These are phyloP conservation scores for Forsythia suspensa DNA, from an alignment of 257 asterid genomes.

Conservation along the genomic window DNA sequence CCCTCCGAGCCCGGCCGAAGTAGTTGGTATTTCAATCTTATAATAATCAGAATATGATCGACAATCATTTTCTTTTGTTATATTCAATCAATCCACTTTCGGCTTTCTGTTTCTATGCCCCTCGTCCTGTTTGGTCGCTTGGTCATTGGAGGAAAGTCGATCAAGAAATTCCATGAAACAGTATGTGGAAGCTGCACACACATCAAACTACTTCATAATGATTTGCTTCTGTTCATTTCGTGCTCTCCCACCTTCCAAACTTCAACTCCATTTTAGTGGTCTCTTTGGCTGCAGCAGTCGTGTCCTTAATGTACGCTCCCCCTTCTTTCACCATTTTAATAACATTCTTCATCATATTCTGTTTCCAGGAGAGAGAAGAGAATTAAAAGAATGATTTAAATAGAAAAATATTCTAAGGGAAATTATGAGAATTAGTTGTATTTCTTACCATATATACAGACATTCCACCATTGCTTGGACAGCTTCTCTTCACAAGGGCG, in stretches of 20 bases:
- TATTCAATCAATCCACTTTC: no score
- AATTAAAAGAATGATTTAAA: neutral
- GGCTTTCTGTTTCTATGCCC: no score
- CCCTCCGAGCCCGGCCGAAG: neutral
- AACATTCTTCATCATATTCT: neutral
- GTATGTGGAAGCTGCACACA: conserved; percentile 29
- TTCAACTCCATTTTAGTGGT: conserved; percentile 50
- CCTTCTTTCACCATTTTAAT: neutral
- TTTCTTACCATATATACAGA: conserved; percentile 23
- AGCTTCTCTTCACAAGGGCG: conserved; percentile 46
- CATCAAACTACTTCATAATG: conserved; percentile 43
- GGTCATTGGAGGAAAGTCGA: conserved; percentile 59
- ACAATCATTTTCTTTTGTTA: neutral
- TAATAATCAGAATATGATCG: neutral
- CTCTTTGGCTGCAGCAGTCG: conserved; percentile 57
- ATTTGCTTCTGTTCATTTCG: conserved; percentile 49
- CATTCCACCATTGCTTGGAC: conserved; percentile 54
- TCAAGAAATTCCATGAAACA: conserved; percentile 45
- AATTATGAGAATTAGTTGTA: neutral
- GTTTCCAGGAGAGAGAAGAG: neutral
- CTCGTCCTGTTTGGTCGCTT: conserved; percentile 32
- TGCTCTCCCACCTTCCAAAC: conserved; percentile 56
- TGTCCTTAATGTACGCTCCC: conserved; percentile 43
- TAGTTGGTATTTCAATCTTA: no score
- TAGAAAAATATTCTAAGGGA: no score